A percentile compares a stretch with the other conserved stretches of the same genome.
phyloP scores from a whole-genome alignment of 768 basidiomycete genomes.

The Scleroderma bovista region DNA sequence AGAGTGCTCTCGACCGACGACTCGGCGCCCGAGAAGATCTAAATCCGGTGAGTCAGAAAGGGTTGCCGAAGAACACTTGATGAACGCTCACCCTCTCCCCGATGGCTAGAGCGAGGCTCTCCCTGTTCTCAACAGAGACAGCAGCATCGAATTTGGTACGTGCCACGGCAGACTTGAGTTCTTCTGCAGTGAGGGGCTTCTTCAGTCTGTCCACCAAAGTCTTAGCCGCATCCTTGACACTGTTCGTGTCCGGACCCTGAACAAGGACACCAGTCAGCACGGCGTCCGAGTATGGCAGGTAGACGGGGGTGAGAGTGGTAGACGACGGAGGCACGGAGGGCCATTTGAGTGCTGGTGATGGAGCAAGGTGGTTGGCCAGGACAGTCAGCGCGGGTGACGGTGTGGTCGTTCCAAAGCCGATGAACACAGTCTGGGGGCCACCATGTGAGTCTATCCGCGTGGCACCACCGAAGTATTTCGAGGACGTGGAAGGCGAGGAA shows the following conservation, averaged over 20 bases:
- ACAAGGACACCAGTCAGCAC: constrained; percentile 80
- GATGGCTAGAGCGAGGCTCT: constrained; percentile 55
- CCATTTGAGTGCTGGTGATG: constrained; percentile 85
- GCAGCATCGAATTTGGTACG: constrained; percentile 89
- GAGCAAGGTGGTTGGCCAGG: constrained; percentile 75
- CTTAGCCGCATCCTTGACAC: constrained; percentile 63
- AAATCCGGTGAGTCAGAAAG: constrained; percentile 1
- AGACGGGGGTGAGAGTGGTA: constrained; percentile 64
- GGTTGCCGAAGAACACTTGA: not conserved
- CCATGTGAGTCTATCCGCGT: constrained; percentile 63
- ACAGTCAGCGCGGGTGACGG: constrained; percentile 70
- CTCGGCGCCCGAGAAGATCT: constrained; percentile 59
- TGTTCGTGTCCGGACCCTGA: constrained; percentile 57
- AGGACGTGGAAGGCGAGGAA: constrained; percentile 22
- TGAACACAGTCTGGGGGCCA: constrained; percentile 70
- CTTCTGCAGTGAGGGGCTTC: constrained; percentile 55
- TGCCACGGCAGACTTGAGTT: constrained; percentile 73
- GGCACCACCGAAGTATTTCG: constrained; percentile 81
- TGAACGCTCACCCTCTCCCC: constrained; percentile 54
- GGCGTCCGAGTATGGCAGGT: constrained; percentile 90
- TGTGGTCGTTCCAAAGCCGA: constrained; percentile 79
- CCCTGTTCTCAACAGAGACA: constrained; percentile 58
- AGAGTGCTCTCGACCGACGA: constrained; percentile 59
- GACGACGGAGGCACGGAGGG: constrained; percentile 52
- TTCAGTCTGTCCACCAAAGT: constrained; percentile 64